phyloP scores from a whole-genome alignment of 768 basidiomycete genomes.

The Leucocoprinus birnbaumii region DNA sequence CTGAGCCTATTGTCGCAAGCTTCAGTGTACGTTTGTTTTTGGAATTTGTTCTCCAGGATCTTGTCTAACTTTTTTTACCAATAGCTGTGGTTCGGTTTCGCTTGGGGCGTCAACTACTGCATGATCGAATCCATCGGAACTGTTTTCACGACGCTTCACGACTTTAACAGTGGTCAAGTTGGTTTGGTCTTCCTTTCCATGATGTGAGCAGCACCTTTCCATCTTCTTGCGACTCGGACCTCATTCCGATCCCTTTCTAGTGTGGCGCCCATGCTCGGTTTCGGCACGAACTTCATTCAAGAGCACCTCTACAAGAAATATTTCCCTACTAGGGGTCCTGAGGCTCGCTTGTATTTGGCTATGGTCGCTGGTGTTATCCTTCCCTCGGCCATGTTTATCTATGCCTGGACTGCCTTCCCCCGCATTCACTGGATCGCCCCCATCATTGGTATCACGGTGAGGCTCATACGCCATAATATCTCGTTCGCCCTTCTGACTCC shows the following conservation, averaged over 20 bases:
- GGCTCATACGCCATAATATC: neutral
- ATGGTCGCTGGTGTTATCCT: conserved; percentile 46
- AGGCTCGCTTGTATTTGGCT: conserved; percentile 53
- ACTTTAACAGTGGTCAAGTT: conserved; percentile 52
- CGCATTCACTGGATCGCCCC: conserved; percentile 56
- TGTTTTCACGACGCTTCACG: conserved; percentile 54
- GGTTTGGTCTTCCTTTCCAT: conserved; percentile 58
- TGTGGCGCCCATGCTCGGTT: conserved; percentile 46
- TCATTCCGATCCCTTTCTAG: conserved; percentile 25
- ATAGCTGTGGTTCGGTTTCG: conserved; percentile 63
- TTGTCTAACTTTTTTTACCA: neutral
- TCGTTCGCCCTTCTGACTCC: neutral
- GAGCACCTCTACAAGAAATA: conserved; percentile 29
- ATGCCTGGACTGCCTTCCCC: conserved; percentile 58
- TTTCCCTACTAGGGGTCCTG: conserved; percentile 27
- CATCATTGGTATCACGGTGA: conserved; percentile 43
- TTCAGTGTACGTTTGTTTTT: conserved; percentile 54
- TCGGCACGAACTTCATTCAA: conserved; percentile 40
- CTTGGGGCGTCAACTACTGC: conserved; percentile 72
- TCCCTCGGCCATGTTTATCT: conserved; percentile 61
- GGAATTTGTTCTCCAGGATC: neutral
- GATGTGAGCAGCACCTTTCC: conserved; percentile 34
- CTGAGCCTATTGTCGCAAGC: conserved; percentile 69
- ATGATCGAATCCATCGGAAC: conserved; percentile 47
- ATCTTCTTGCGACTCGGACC: neutral